These are phyloP conservation scores for Fusarium papillatum DNA, from an alignment of 2,329 filamentous ascomycete genomes.

Conservation along the genomic window DNA sequence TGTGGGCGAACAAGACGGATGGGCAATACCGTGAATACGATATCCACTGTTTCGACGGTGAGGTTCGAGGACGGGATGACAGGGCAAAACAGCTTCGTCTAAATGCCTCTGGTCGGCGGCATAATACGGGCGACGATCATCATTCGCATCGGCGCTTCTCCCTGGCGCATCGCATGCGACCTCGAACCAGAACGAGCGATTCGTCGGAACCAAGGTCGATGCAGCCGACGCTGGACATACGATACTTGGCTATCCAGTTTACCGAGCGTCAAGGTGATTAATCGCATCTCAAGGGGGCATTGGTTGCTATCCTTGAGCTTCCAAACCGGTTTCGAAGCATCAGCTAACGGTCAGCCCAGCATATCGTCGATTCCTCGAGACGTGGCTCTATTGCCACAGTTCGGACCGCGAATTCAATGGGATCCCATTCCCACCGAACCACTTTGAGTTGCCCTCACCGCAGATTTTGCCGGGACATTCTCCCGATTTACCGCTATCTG, in stretches of 20 bases:
- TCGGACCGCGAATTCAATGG: conserved; percentile 61
- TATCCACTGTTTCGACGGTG: conserved; percentile 61
- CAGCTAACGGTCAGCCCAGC: conserved; percentile 43
- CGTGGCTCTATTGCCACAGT: conserved; percentile 60
- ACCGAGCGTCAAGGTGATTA: conserved; percentile 59
- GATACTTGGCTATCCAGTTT: conserved; percentile 65
- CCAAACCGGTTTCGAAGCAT: conserved; percentile 24
- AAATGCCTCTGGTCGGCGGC: conserved; percentile 55
- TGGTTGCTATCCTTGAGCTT: conserved; percentile 16
- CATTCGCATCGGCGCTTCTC: conserved; percentile 56
- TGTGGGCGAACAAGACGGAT: conserved; percentile 62
- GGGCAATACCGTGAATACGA: conserved; percentile 63
- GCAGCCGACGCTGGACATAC: conserved; percentile 54
- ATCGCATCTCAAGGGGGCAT: conserved; percentile 10
- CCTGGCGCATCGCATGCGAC: conserved; percentile 58
- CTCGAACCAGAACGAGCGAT: conserved; percentile 50
- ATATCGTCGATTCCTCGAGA: conserved; percentile 61
- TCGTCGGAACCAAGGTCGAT: conserved; percentile 42
- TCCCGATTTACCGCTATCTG: conserved; percentile 41
- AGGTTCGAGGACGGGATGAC: conserved; percentile 61
- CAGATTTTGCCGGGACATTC: conserved; percentile 54
- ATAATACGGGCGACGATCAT: conserved; percentile 55
- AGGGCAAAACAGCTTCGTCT: conserved; percentile 60
- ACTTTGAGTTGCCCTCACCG: conserved; percentile 62
- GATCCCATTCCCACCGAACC: conserved; percentile 59